phyloP scores from a whole-genome alignment of 345 rosid genomes.

The Lepidium didymum region DNA sequence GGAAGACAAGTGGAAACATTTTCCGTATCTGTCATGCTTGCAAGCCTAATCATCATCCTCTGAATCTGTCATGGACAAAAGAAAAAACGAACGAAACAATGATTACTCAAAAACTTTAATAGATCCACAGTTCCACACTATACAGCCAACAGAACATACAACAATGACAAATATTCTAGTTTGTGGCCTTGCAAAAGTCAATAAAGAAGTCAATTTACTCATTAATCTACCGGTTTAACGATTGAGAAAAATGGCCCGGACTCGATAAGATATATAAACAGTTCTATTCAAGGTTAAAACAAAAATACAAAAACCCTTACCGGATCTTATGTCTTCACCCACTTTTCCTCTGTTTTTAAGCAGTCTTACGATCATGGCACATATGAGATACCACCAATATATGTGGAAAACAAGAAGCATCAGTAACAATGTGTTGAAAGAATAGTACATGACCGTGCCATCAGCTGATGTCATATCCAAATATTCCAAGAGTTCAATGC shows the following conservation, averaged over 20 bases:
- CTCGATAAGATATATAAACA: not conserved
- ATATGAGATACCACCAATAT: slow-evolving; percentile 97
- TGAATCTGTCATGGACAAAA: slow-evolving; percentile 54
- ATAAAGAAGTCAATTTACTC: not conserved
- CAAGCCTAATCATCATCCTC: slow-evolving; percentile 79
- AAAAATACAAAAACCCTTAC: slow-evolving; percentile 36
- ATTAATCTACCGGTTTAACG: not conserved
- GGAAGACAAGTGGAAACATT: slow-evolving; percentile 27
- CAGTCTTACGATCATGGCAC: slow-evolving; percentile 73
- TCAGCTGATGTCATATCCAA: slow-evolving; percentile 47
- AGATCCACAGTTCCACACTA: not conserved
- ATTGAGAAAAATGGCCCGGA: not conserved
- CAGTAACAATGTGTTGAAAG: slow-evolving; percentile 81
- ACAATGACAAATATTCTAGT: not conserved
- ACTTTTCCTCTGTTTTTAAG: slow-evolving; percentile 84
- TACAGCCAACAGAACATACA: slow-evolving; percentile 1
- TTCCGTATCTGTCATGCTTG: slow-evolving; percentile 13
- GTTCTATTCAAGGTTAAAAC: not conserved
- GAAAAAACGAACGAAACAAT: not conserved
- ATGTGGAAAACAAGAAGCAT: slow-evolving; percentile 84
- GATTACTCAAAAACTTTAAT: not conserved
- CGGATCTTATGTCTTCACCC: slow-evolving; percentile 97
- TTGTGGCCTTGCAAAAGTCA: not conserved
- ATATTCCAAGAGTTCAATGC: slow-evolving; percentile 39
- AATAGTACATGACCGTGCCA: slow-evolving; percentile 46